Percentiles rank a stretch among this genome's conserved stretches.
These are phyloP conservation scores for Pseudonectria foliicola DNA, from an alignment of 2,329 filamentous ascomycete species.

Conservation along the genomic window DNA sequence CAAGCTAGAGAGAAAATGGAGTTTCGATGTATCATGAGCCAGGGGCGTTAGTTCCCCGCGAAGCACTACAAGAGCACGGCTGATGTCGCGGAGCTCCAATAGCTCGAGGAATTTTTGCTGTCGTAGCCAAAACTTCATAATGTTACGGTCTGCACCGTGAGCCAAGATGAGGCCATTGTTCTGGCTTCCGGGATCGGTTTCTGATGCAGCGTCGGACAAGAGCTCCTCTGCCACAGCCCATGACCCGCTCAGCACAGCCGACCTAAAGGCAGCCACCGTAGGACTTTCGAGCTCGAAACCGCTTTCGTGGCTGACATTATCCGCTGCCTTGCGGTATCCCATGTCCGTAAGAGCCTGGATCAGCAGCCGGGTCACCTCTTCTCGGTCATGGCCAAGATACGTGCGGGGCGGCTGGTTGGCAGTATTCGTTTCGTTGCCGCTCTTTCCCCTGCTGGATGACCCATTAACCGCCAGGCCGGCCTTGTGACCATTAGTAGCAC, in stretches of 20 bases:
- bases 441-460: slow-evolving; percentile 32
- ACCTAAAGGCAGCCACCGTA: slow-evolving; percentile 78
- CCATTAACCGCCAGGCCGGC: slow-evolving; percentile 46
- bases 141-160: slow-evolving; percentile 64
- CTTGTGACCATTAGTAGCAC: slow-evolving; percentile 42
- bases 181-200: slow-evolving; percentile 25
- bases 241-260: slow-evolving; percentile 68
- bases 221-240: slow-evolving; percentile 84
- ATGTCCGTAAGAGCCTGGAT: slow-evolving; percentile 87
- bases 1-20: slow-evolving; percentile 80
- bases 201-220: slow-evolving; percentile 52
- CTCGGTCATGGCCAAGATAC: slow-evolving; percentile 82
- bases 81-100: slow-evolving; percentile 68
- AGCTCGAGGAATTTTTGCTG: slow-evolving; percentile 95
- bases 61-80: slow-evolving; percentile 71
- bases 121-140: slow-evolving; percentile 81
- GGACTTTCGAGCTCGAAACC: slow-evolving; percentile 81
- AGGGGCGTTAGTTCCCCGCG: slow-evolving; percentile 82
- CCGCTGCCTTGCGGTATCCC: slow-evolving; percentile 74
- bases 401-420: slow-evolving; percentile 17
- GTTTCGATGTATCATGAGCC: slow-evolving; percentile 65
- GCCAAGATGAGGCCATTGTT: slow-evolving; percentile 64
- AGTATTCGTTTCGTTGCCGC: slow-evolving; percentile 3
- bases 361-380: slow-evolving; percentile 86
- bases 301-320: slow-evolving; percentile 69